These are phyloP conservation scores for Pseudevernia furfuracea DNA, from an alignment of 495 filamentous ascomycete genomes.

Conservation along the genomic window DNA sequence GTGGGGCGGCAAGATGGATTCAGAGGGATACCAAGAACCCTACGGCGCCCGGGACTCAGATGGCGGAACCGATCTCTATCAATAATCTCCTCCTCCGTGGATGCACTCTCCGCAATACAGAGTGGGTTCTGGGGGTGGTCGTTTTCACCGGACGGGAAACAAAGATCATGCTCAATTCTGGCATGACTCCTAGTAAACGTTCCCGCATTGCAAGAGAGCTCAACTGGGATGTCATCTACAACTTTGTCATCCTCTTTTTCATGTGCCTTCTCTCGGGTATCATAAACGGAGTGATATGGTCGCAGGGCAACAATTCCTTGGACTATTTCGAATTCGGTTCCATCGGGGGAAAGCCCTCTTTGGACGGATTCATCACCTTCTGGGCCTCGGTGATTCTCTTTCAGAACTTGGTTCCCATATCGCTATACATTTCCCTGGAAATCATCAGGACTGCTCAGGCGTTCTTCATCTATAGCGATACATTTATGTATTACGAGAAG, in stretches of 20 bases:
- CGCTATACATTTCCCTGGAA: conserved; percentile 94
- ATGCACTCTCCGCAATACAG: conserved; percentile 88
- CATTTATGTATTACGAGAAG: conserved; percentile 91
- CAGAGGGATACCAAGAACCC: conserved; percentile 60
- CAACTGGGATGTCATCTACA: conserved; percentile 97
- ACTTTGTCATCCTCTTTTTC: conserved; percentile 80
- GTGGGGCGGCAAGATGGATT: conserved; percentile 77
- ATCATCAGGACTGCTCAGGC: conserved; percentile 90
- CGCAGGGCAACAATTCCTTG: conserved; percentile 60
- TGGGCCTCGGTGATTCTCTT: conserved; percentile 91
- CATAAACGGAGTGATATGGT: conserved; percentile 78
- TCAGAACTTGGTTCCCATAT: conserved; percentile 98
- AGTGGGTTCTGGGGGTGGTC: conserved; percentile 94
- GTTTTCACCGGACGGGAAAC: conserved; percentile 95
- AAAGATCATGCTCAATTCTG: conserved; percentile 99
- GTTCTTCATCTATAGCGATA: conserved; percentile 94
- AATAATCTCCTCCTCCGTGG: conserved; percentile 93
- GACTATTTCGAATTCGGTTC: conserved; percentile 82
- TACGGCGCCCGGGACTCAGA: conserved; percentile 53
- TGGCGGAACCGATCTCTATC: conserved; percentile 89
- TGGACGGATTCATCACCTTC: conserved; percentile 92
- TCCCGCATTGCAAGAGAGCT: conserved; percentile 83
- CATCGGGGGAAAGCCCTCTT: conserved; percentile 63
- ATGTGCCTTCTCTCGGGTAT: conserved; percentile 87
- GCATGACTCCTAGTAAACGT: conserved; percentile 92